These are phyloP conservation scores for Dictyophora rubrovolvata DNA, from an alignment of 768 basidiomycete species.

Conservation along the genomic window DNA sequence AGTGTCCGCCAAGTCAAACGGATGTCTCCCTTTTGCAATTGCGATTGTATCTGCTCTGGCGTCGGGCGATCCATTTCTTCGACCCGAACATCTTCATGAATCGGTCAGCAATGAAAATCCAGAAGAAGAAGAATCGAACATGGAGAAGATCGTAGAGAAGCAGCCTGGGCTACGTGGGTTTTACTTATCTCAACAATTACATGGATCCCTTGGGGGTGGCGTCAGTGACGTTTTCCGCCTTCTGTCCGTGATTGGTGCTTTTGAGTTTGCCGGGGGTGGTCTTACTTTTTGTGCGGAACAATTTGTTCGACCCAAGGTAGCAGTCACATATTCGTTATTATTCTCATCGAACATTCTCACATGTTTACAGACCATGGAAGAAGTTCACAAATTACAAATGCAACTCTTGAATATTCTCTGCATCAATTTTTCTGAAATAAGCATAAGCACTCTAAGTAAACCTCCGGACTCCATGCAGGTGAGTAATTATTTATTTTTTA, in stretches of 20 bases:
- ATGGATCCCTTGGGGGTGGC: constrained; percentile 68
- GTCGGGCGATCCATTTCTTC: constrained; percentile 92
- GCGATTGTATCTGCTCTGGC: constrained; percentile 84
- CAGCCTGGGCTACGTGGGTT: constrained; percentile 49
- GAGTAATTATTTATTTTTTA: constrained; percentile 7
- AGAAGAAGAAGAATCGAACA: constrained; percentile 35
- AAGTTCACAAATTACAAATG: constrained; percentile 88
- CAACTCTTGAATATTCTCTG: constrained; percentile 83
- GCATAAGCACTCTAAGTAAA: constrained; percentile 53
- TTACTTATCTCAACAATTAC: constrained; percentile 78
- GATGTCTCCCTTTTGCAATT: constrained; percentile 85
- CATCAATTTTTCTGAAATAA: constrained; percentile 59
- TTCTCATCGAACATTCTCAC: not conserved
- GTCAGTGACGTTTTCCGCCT: constrained; percentile 81
- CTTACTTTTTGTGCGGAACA: constrained; percentile 77
- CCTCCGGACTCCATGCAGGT: constrained; percentile 80
- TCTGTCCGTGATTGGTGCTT: constrained; percentile 92
- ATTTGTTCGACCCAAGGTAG: constrained; percentile 84
- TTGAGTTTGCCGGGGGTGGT: constrained; percentile 81
- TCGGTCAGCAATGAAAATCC: constrained; percentile 10
- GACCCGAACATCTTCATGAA: constrained; percentile 46
- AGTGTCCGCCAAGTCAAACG: constrained; percentile 75
- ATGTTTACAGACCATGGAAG: constrained; percentile 80
- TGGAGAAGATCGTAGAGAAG: constrained; percentile 28
- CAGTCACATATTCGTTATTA: not conserved